Percentiles rank a stretch among this genome's conserved stretches.
phyloP scores from a whole-genome alignment of 352 stramenopile genomes.

The Pythium aristosporum region DNA sequence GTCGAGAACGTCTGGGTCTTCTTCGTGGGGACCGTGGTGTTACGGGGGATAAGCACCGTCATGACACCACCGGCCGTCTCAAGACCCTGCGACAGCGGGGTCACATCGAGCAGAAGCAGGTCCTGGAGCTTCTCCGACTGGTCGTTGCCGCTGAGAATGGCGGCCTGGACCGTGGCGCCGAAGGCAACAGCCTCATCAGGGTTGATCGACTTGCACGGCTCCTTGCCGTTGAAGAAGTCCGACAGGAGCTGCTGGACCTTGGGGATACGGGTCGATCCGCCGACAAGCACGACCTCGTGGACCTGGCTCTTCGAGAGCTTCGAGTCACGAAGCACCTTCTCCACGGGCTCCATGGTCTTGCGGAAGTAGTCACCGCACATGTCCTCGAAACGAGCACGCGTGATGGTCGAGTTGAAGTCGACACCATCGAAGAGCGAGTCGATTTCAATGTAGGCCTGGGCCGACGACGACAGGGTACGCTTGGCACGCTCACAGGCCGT shows the following conservation, averaged over 20 bases:
- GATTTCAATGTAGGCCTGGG: constrained; percentile 94
- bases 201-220: constrained; percentile 91
- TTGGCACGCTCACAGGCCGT: constrained; percentile 94
- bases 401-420: constrained; percentile 95
- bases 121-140: constrained; percentile 86
- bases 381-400: constrained; percentile 97
- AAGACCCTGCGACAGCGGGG: constrained; percentile 80
- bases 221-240: constrained; percentile 98
- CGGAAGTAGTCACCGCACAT: constrained; percentile 90
- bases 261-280: constrained; percentile 97
- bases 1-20: constrained; percentile 89
- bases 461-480: constrained; percentile 92
- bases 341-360: constrained; percentile 97
- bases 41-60: constrained; percentile 83
- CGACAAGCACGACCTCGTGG: constrained; percentile 98
- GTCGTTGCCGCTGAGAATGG: constrained; percentile 91
- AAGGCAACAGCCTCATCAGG: constrained; percentile 98
- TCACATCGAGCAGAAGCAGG: constrained; percentile 85
- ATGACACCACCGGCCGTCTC: constrained; percentile 89
- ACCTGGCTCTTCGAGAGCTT: constrained; percentile 96
- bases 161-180: constrained; percentile 96
- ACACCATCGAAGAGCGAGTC: constrained; percentile 92
- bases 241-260: constrained; percentile 96
- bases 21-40: constrained; percentile 87
- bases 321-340: constrained; percentile 96